Percentiles rank a stretch among this genome's conserved stretches.
Conservation (phyloP, 208 protist species). For the Phytomonas sp. region DNA sequence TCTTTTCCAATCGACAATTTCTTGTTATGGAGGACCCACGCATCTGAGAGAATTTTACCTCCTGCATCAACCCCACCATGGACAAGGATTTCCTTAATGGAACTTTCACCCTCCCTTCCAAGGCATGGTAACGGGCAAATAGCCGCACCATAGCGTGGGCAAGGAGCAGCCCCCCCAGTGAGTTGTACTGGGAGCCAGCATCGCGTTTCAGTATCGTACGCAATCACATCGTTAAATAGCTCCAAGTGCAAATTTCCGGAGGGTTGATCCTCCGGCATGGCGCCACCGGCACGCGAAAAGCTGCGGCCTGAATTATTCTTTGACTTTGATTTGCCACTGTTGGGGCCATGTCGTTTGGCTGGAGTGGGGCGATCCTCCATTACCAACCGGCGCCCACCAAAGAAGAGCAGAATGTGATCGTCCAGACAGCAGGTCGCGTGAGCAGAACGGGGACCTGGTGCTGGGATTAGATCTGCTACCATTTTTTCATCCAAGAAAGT, state of each 20-base stretch:
- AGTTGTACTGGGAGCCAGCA: slow-evolving; percentile 45
- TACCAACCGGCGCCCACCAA: slow-evolving; percentile 47
- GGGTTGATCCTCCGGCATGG: slow-evolving; percentile 3
- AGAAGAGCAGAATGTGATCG: slow-evolving; percentile 56
- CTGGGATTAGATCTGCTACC: background rate
- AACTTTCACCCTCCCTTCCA: background rate
- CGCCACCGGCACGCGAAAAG: slow-evolving; percentile 7
- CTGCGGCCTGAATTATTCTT: slow-evolving; percentile 5
- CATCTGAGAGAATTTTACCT: slow-evolving; percentile 42
- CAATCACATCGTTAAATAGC: slow-evolving; percentile 31
- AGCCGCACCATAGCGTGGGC: slow-evolving; percentile 42
- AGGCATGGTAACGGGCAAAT: slow-evolving; percentile 26
- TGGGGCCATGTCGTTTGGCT: slow-evolving; percentile 5
- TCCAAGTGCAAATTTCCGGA: background rate
- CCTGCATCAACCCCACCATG: slow-evolving; percentile 54
- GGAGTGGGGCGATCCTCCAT: slow-evolving; percentile 10
- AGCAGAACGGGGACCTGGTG: slow-evolving; percentile 41
- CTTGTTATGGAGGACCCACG: slow-evolving; percentile 52
- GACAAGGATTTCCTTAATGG: slow-evolving; percentile 9
- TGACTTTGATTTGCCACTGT: slow-evolving; percentile 6
- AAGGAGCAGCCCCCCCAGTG: slow-evolving; percentile 20
- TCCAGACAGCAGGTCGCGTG: slow-evolving; percentile 48
- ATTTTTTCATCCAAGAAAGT: background rate
- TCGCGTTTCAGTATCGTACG: slow-evolving; percentile 28
- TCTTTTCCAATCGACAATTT: background rate